Conservation (phyloP, 306 rosid species). For the Quercus wislizeni region DNA sequence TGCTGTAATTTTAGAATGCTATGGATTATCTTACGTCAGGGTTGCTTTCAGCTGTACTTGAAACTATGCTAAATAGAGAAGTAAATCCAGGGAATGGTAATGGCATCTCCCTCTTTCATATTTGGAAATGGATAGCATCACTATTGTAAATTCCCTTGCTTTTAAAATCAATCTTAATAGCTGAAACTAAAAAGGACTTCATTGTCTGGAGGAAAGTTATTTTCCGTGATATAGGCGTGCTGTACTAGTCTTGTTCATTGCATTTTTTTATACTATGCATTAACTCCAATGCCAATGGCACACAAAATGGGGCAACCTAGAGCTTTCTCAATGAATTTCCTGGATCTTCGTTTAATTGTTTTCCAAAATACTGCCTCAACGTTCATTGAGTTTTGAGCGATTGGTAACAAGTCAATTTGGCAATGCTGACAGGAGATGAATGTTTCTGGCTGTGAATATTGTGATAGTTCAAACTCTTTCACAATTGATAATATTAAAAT, state of each 20-base stretch:
- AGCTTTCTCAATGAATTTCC: not conserved
- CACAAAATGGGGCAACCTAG: not conserved
- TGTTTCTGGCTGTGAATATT: constrained; percentile 5
- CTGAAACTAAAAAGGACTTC: not conserved
- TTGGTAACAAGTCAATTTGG: not conserved
- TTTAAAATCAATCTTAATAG: not conserved
- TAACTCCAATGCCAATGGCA: constrained; percentile 7
- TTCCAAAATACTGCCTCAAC: not conserved
- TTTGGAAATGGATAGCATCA: not conserved
- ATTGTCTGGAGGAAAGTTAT: constrained; percentile 5
- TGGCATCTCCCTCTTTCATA: not conserved
- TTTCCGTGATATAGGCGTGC: not conserved
- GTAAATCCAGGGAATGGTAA: constrained; percentile 8
- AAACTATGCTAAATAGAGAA: not conserved
- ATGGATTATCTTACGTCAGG: not conserved
- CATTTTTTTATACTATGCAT: not conserved
- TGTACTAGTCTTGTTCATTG: not conserved
- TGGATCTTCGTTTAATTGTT: not conserved
- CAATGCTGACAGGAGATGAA: constrained; percentile 16
- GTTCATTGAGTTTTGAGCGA: not conserved
- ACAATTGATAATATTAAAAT: constrained; percentile 7
- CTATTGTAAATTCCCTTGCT: not conserved
- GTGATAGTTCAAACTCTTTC: constrained; percentile 7
- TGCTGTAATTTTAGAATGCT: constrained; percentile 4
- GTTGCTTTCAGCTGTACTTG: constrained; percentile 17